Conservation (phyloP, 768 basidiomycete species). For the Auricularia cornea region DNA sequence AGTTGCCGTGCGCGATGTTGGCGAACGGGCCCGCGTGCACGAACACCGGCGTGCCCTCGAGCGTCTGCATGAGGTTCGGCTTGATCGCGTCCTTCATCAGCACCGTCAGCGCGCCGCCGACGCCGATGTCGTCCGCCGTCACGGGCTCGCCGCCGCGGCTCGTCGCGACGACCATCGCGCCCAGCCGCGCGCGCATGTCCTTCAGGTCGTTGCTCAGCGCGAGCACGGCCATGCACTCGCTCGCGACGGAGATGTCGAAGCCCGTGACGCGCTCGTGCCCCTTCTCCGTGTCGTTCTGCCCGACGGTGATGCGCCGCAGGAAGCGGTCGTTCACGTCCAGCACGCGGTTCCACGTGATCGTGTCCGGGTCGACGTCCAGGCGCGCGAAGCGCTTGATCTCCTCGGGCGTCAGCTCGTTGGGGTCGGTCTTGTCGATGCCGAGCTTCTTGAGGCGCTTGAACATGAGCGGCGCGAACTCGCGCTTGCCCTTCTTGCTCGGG, state of each 20-base stretch:
- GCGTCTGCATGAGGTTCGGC: conserved; percentile 97
- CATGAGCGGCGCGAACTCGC: conserved; percentile 94
- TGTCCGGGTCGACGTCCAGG: conserved; percentile 81
- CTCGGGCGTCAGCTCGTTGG: conserved; percentile 85
- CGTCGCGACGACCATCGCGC: conserved; percentile 95
- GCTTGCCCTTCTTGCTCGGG: conserved; percentile 86
- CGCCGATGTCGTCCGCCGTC: conserved; percentile 94
- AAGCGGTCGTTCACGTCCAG: conserved; percentile 96
- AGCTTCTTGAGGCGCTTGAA: conserved; percentile 90
- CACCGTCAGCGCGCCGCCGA: conserved; percentile 89
- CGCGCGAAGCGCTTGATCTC: conserved; percentile 87
- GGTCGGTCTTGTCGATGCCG: conserved; percentile 89
- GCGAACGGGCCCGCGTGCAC: conserved; percentile 99
- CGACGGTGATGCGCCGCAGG: conserved; percentile 87
- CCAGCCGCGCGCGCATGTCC: conserved; percentile 89
- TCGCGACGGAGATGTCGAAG: conserved; percentile 95
- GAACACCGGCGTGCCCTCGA: conserved; percentile 98
- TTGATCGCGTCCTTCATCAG: conserved; percentile 99
- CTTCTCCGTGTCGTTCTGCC: conserved; percentile 83
- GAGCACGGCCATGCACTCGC: conserved; percentile 97
- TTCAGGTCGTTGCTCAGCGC: conserved; percentile 79
- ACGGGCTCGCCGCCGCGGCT: conserved; percentile 85
- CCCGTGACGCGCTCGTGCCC: conserved; percentile 84
- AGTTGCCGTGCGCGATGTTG: conserved; percentile 98
- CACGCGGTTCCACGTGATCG: conserved; percentile 97